phyloP scores from a whole-genome alignment of 2,329 filamentous ascomycete species.

The Diplodia scrobiculata region DNA sequence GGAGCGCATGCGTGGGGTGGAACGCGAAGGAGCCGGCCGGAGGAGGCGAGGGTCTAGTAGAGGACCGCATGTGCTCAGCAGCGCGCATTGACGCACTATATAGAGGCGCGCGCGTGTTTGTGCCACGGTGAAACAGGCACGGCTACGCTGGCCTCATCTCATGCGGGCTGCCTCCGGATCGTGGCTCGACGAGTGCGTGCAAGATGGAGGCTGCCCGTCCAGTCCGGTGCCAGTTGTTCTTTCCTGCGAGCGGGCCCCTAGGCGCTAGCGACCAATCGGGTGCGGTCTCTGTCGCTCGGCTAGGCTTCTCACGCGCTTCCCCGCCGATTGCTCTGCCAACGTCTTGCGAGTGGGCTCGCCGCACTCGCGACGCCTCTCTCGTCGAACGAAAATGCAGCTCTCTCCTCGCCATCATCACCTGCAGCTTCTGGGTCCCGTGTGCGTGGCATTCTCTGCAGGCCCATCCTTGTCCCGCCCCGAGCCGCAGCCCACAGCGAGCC shows the following conservation, averaged over 20 bases:
- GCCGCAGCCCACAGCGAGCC: conserved; percentile 8
- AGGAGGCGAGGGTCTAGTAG: not conserved
- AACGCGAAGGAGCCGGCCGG: not conserved
- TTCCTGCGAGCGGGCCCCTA: not conserved
- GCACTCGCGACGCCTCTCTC: conserved; percentile 13
- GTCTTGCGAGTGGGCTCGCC: conserved; percentile 21
- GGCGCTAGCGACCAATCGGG: conserved; percentile 20
- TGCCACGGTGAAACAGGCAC: not conserved
- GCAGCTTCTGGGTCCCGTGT: conserved; percentile 1
- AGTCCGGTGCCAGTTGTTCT: conserved; percentile 21
- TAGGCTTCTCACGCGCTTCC: conserved; percentile 24
- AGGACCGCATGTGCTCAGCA: not conserved
- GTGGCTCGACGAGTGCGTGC: not conserved
- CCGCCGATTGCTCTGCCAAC: conserved; percentile 26
- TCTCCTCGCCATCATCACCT: conserved; percentile 1
- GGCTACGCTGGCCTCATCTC: not conserved
- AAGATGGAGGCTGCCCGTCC: not conserved
- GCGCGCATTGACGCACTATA: not conserved
- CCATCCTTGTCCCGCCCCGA: conserved; percentile 18
- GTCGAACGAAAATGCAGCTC: conserved; percentile 11
- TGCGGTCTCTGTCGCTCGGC: not conserved
- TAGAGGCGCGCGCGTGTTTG: conserved; percentile 2
- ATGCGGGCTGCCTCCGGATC: not conserved
- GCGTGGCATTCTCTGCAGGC: not conserved
- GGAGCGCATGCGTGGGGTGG: not conserved